Conservation (phyloP, 345 rosid genomes). For the Fremontodendron californicum region DNA sequence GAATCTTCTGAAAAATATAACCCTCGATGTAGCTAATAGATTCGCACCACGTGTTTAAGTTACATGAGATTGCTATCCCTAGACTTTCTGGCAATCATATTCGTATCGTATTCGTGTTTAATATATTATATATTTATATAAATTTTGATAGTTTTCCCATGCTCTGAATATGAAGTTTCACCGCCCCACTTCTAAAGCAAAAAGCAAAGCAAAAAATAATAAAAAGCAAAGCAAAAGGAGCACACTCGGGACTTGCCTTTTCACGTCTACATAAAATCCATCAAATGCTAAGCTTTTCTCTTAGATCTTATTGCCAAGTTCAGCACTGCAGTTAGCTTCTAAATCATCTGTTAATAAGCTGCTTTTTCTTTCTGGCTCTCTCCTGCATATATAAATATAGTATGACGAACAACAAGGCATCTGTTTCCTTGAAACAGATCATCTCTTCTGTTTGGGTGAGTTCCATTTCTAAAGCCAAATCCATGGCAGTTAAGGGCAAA, state of each 20-base stretch:
- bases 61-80: background rate
- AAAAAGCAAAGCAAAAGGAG: background rate
- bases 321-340: background rate
- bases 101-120: too few species aligned
- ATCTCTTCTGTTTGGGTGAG: constrained; percentile 35
- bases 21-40: background rate
- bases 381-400: background rate
- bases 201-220: background rate
- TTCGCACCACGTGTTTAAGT: background rate
- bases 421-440: constrained; percentile 51
- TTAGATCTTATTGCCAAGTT: background rate
- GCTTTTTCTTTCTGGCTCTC: background rate
- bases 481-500: constrained; percentile 57
- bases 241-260: background rate
- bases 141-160: too few species aligned
- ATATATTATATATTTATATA: too few species aligned
- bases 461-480: constrained; percentile 47
- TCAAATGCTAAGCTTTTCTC: background rate
- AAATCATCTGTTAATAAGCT: background rate
- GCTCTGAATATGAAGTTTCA: background rate
- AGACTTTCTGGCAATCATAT: too few species aligned
- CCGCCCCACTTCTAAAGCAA: background rate
- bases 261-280: background rate
- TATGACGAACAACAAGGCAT: constrained; percentile 63
- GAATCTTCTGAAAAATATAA: background rate